Evolutionary conservation across 345 rosid genomes (phyloP).

Genomic region (Barbarea vulgaris): DNA sequence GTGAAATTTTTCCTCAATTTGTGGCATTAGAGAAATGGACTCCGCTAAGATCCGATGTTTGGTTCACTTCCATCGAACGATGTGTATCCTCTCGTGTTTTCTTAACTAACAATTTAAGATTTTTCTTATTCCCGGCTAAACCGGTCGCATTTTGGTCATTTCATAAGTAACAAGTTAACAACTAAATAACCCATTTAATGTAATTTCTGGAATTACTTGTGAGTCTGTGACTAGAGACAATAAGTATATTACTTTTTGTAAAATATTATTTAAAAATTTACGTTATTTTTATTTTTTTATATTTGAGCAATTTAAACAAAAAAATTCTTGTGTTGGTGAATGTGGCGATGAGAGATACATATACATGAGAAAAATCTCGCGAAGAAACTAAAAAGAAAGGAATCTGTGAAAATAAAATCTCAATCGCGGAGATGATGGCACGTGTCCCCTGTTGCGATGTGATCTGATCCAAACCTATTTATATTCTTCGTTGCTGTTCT

Average conservation of each 20-base stretch:
- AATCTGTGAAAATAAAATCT: neutral
- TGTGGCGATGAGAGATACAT: too few relatives aligned
- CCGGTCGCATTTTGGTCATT: neutral
- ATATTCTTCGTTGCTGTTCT: constrained; percentile 74
- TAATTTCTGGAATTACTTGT: neutral
- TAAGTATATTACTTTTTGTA: neutral
- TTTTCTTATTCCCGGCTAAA: neutral
- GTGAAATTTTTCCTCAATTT: too few relatives aligned
- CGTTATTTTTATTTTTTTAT: neutral
- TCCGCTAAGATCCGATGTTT: neutral
- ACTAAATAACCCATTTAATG: neutral
- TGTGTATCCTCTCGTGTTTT: neutral
- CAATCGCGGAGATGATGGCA: constrained; percentile 51
- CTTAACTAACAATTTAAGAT: neutral
- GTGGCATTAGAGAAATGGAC: too few relatives aligned
- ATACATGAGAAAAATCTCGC: neutral
- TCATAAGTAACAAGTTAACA: neutral
- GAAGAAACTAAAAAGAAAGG: neutral
- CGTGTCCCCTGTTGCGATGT: constrained; percentile 52
- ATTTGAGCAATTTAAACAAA: neutral
- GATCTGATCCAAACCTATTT: constrained; percentile 99
- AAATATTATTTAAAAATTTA: too few relatives aligned
- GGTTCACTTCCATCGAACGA: too few relatives aligned
- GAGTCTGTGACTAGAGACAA: neutral
- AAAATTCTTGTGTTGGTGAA: neutral